Evolutionary conservation across 2,329 filamentous ascomycete species (phyloP).

Genomic region (Cordyceps tenuipes): DNA sequence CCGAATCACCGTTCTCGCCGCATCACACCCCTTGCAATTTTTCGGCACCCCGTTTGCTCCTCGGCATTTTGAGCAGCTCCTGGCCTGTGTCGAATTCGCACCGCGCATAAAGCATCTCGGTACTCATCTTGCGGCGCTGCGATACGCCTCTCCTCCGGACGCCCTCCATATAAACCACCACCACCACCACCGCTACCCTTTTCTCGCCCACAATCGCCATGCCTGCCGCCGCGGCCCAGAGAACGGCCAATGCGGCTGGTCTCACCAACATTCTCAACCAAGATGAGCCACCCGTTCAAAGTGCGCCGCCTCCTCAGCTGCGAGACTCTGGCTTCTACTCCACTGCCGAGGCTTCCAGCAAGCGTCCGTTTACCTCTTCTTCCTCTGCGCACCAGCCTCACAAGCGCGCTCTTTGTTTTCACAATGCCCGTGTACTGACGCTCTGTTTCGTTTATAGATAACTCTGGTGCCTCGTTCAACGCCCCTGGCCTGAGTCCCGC

Average conservation of each 20-base stretch:
- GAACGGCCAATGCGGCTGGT: conserved; percentile 27
- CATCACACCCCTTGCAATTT: neutral
- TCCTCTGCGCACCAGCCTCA: neutral
- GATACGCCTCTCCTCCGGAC: neutral
- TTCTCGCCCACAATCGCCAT: conserved; percentile 3
- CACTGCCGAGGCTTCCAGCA: conserved; percentile 35
- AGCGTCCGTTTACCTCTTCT: conserved; percentile 26
- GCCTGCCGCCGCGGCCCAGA: conserved; percentile 24
- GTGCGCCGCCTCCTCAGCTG: conserved; percentile 24
- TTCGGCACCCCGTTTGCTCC: neutral
- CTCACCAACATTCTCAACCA: conserved; percentile 32
- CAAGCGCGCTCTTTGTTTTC: neutral
- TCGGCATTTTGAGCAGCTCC: neutral
- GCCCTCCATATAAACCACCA: neutral
- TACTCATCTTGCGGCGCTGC: neutral
- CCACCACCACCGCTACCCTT: neutral
- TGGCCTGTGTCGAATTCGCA: neutral
- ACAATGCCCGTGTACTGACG: neutral
- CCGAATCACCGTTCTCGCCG: neutral
- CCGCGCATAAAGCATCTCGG: neutral
- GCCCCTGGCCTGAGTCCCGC: conserved; percentile 31
- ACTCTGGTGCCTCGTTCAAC: conserved; percentile 32
- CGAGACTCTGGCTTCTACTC: conserved; percentile 37
- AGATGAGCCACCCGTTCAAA: conserved; percentile 23
- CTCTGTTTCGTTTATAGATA: conserved; percentile 21